A percentile compares a stretch with the other conserved stretches of the same genome.
These are phyloP conservation scores for Starmera stellimalicola DNA, from an alignment of 1,139 yeast species.

Conservation along the genomic window DNA sequence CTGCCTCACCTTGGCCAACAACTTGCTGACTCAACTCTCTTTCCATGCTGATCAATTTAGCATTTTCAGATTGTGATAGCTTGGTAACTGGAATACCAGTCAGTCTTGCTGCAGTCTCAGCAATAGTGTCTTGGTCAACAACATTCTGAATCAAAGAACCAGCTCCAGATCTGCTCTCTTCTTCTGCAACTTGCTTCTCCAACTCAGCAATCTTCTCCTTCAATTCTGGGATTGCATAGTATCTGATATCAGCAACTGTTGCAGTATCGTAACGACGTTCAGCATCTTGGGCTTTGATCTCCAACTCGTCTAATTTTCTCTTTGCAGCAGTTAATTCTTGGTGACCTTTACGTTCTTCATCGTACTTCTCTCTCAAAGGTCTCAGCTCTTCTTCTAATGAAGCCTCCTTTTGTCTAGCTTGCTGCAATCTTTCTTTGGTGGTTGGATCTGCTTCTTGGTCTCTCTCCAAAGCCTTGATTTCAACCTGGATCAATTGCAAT, in stretches of 20 bases:
- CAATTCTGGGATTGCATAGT: conserved; percentile 94
- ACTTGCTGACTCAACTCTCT: conserved; percentile 71
- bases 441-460: conserved; percentile 84
- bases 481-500: conserved; percentile 84
- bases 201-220: conserved; percentile 65
- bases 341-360: conserved; percentile 85
- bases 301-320: conserved; percentile 85
- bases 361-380: conserved; percentile 80
- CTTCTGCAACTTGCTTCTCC: conserved; percentile 70
- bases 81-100: conserved; percentile 99
- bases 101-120: conserved; percentile 94
- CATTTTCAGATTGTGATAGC: conserved; percentile 89
- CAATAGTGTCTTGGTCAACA: conserved; percentile 87
- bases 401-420: conserved; percentile 73
- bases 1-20: conserved; percentile 95
- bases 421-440: conserved; percentile 76
- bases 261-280: conserved; percentile 94
- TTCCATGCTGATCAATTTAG: conserved; percentile 92
- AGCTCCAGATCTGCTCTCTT: conserved; percentile 52
- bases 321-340: conserved; percentile 84
- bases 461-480: conserved; percentile 93
- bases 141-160: conserved; percentile 74
- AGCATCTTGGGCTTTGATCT: conserved; percentile 88
- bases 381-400: conserved; percentile 75
- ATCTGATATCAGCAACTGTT: conserved; percentile 90